Evolutionary conservation across 2,329 filamentous ascomycete species (phyloP).

Genomic region (Passalora sequoiae): DNA sequence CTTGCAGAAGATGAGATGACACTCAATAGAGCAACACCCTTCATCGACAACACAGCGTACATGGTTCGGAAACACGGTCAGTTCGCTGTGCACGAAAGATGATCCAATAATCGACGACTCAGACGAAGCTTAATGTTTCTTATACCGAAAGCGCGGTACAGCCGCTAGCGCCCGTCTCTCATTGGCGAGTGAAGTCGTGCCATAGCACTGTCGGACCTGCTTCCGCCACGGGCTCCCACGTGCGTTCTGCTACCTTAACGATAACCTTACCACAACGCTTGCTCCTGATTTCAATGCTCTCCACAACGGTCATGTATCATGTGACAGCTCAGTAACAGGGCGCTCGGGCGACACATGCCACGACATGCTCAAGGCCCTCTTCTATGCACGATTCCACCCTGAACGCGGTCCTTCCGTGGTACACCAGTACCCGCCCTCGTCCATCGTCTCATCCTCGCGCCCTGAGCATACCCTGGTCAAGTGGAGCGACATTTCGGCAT

Average conservation of each 20-base stretch:
- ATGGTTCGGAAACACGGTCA: too few relatives aligned
- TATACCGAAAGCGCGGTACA: conserved; percentile 3
- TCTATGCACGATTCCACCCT: conserved; percentile 63
- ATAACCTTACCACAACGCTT: conserved; percentile 4
- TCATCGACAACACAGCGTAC: too few relatives aligned
- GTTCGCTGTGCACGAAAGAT: too few relatives aligned
- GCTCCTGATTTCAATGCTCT: not conserved
- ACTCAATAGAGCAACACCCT: too few relatives aligned
- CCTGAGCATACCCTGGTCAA: conserved; percentile 16
- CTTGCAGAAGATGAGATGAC: too few relatives aligned
- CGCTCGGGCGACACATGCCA: too few relatives aligned
- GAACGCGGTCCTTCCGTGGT: conserved; percentile 37
- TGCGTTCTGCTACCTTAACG: not conserved
- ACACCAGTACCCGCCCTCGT: conserved; percentile 28
- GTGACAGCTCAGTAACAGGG: too few relatives aligned
- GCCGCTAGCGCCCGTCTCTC: not conserved
- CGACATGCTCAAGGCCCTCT: conserved; percentile 58
- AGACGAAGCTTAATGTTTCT: conserved; percentile 9
- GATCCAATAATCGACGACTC: too few relatives aligned
- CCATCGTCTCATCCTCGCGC: conserved; percentile 18
- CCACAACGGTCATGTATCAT: too few relatives aligned
- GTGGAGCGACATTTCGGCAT: conserved; percentile 80
- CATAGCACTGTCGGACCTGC: not conserved
- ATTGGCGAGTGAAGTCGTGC: not conserved
- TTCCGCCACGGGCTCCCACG: not conserved